Evolutionary conservation across 441 rosid genomes (phyloP).

Genomic region (Erysimum pusillum): DNA sequence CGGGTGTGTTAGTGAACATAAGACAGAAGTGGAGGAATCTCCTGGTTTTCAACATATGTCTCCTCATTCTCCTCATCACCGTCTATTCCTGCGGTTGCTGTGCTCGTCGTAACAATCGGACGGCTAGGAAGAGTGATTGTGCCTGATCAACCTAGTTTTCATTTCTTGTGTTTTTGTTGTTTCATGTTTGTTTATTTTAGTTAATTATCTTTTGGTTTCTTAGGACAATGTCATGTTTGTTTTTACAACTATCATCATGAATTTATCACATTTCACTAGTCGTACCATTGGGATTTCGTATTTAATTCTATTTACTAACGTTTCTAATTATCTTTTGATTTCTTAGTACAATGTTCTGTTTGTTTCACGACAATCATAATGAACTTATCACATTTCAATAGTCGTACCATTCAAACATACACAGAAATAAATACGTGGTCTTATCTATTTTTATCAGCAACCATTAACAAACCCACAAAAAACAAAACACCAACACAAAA

Average conservation of each 20-base stretch:
- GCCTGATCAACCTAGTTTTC: constrained; percentile 3
- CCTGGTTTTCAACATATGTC: constrained; percentile 50
- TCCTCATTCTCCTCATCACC: constrained; percentile 50
- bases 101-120: constrained; percentile 55
- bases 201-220: constrained; percentile 5
- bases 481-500: not conserved
- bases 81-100: constrained; percentile 61
- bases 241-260: constrained; percentile 11
- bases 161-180: not conserved
- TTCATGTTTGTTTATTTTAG: constrained; percentile 21
- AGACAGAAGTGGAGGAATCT: constrained; percentile 67
- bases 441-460: constrained; percentile 39
- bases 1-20: constrained; percentile 66
- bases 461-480: constrained; percentile 26
- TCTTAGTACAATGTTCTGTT: not conserved
- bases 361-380: not conserved
- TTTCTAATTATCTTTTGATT: not conserved
- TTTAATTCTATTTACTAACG: not conserved
- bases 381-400: not conserved
- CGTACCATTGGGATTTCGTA: not conserved
- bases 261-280: not conserved
- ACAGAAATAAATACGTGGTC: not conserved
- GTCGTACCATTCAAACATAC: not conserved
- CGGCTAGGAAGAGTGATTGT: constrained; percentile 17
- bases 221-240: constrained; percentile 20